Evolutionary conservation across 2,329 filamentous ascomycete species (phyloP).

Genomic region (Penicillium sp.): DNA sequence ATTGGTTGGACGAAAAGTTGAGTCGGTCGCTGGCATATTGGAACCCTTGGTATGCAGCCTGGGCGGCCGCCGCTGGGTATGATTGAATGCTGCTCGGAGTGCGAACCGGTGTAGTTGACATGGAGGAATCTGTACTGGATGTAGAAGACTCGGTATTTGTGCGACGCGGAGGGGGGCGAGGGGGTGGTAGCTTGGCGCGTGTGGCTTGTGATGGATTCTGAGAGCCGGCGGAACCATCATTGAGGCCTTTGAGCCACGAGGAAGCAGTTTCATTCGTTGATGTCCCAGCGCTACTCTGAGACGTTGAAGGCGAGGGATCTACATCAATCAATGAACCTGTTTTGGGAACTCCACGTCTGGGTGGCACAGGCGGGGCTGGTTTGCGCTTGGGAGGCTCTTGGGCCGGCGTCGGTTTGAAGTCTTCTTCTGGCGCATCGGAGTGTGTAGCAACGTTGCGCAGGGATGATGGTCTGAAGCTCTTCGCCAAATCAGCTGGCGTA

Average conservation of each 20-base stretch:
- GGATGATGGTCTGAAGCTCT: not conserved
- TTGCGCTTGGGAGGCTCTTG: conserved; percentile 34
- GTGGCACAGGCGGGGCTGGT: conserved; percentile 38
- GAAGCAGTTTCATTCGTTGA: conserved; percentile 4
- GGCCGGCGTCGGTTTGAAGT: conserved; percentile 1
- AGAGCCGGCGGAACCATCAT: conserved; percentile 1
- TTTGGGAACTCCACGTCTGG: conserved; percentile 28
- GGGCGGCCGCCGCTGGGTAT: conserved; percentile 28
- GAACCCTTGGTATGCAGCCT: conserved; percentile 29
- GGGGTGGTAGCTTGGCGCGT: conserved; percentile 30
- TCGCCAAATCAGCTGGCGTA: conserved; percentile 20
- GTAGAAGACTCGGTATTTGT: conserved; percentile 28
- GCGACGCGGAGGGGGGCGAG: conserved; percentile 33
- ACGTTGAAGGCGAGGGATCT: conserved; percentile 20
- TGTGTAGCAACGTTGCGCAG: not conserved
- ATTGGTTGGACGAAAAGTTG: conserved; percentile 23
- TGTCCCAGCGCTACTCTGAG: conserved; percentile 27
- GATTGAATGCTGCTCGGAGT: conserved; percentile 18
- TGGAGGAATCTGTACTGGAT: conserved; percentile 12
- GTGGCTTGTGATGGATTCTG: conserved; percentile 7
- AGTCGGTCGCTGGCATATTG: conserved; percentile 34
- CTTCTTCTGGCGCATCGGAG: not conserved
- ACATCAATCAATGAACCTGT: conserved; percentile 18
- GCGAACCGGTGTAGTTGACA: conserved; percentile 7
- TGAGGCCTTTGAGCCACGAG: conserved; percentile 1